Conservation (phyloP, 1,284 basidiomycete genomes). For the Sporisorium iseilematis-ciliati region DNA sequence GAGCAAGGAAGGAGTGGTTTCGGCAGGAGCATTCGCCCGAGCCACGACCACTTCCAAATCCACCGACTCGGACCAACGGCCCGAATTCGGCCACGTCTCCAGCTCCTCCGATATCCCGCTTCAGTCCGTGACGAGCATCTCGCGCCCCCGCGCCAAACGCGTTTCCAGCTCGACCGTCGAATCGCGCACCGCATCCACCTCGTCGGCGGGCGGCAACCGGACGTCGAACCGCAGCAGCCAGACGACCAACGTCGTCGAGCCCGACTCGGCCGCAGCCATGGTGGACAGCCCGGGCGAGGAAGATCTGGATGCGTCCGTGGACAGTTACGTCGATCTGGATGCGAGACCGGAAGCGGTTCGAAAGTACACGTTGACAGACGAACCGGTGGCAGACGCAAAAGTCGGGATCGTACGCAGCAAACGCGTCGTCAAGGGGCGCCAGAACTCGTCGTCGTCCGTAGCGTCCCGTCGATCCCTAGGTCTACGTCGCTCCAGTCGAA, state of each 20-base stretch:
- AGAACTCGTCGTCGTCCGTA: constrained; percentile 19
- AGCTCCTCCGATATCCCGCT: constrained; percentile 47
- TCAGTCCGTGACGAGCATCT: constrained; percentile 29
- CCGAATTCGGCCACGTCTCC: constrained; percentile 42
- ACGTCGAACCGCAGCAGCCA: constrained; percentile 42
- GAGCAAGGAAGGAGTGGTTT: constrained; percentile 33
- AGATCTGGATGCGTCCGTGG: background rate
- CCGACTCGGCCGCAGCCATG: too few species aligned
- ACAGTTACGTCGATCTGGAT: background rate
- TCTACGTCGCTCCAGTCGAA: constrained; percentile 10
- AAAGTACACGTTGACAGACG: constrained; percentile 38
- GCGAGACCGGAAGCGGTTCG: constrained; percentile 10
- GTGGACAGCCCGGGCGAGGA: background rate
- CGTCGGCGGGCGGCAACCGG: constrained; percentile 18
- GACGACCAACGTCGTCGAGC: constrained; percentile 24
- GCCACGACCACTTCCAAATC: constrained; percentile 19
- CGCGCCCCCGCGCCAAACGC: constrained; percentile 20
- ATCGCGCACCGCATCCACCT: constrained; percentile 28
- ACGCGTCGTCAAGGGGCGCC: constrained; percentile 25
- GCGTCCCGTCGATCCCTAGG: constrained; percentile 22
- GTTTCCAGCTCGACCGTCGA: constrained; percentile 36
- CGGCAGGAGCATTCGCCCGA: constrained; percentile 40
- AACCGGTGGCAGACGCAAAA: background rate
- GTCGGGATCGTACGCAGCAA: constrained; percentile 33
- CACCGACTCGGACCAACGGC: constrained; percentile 10